These are phyloP conservation scores for maize (Zea mays) DNA, from an alignment of 176 grass and related monocot genomes.

Conservation along the genomic window DNA sequence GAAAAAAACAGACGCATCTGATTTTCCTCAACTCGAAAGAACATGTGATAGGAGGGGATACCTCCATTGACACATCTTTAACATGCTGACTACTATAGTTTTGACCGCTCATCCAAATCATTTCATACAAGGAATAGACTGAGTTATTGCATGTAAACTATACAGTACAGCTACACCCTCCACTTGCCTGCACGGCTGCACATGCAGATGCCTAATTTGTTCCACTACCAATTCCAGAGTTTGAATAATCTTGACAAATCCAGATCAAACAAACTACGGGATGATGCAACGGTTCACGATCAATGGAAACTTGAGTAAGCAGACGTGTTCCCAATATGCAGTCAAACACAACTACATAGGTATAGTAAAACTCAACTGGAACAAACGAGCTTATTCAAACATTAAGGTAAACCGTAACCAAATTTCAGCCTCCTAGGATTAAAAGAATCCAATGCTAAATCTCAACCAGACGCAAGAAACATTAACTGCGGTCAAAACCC, in stretches of 20 bases:
- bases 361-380: not conserved
- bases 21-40: conserved; percentile 24
- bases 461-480: conserved; percentile 2
- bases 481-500: conserved; percentile 14
- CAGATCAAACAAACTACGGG: conserved; percentile 29
- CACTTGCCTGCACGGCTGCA: conserved; percentile 22
- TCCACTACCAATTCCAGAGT: conserved; percentile 24
- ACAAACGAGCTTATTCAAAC: conserved; percentile 5
- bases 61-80: conserved; percentile 27
- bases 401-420: conserved; percentile 1
- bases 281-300: conserved; percentile 19
- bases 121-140: conserved; percentile 12
- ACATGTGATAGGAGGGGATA: conserved; percentile 22
- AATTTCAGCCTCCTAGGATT: conserved; percentile 1
- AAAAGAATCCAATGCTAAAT: conserved; percentile 13
- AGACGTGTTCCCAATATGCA: not conserved
- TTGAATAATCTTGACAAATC: conserved; percentile 30
- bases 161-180: not conserved
- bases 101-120: conserved; percentile 12
- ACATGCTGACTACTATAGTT: conserved; percentile 29
- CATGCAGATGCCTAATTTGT: conserved; percentile 3
- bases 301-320: conserved; percentile 16
- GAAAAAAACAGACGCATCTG: not conserved
- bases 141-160: conserved; percentile 39
- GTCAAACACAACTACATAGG: conserved; percentile 18